These are phyloP conservation scores for Pelargonium cotyledonis DNA, from an alignment of 441 rosid species.

Conservation along the genomic window DNA sequence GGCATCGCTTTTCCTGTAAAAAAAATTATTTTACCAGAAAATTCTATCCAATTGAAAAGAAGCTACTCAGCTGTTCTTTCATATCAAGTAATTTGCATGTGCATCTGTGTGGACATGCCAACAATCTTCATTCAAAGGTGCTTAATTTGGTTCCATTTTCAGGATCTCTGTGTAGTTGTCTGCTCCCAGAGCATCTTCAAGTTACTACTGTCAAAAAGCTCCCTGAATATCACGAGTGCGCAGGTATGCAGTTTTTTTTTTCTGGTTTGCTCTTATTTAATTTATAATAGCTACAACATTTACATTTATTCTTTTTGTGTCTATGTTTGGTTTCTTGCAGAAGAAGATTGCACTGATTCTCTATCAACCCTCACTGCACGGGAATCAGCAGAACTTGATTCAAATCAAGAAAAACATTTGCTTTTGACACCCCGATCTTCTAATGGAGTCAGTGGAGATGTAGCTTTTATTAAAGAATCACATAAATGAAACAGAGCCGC, in stretches of 20 bases:
- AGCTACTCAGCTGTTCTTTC: no score
- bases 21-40: no score
- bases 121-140: no score
- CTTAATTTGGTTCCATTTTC: constrained; percentile 16
- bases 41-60: no score
- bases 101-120: no score
- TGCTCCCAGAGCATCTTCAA: constrained; percentile 82
- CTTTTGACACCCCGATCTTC: constrained; percentile 28
- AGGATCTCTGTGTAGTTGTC: constrained; percentile 67
- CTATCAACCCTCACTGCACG: constrained; percentile 31
- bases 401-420: constrained; percentile 48
- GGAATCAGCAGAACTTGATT: constrained; percentile 26
- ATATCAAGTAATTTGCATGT: no score
- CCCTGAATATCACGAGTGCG: constrained; percentile 48
- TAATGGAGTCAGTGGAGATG: constrained; percentile 24
- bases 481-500: constrained; percentile 22
- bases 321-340: constrained; percentile 19
- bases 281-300: neutral
- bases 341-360: constrained; percentile 45
- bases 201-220: constrained; percentile 59
- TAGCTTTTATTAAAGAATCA: constrained; percentile 48
- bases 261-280: neutral
- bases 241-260: constrained; percentile 26
- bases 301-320: neutral
- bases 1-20: no score